A percentile compares a stretch with the other conserved stretches of the same genome.
Conservation (phyloP, 139 green algal genomes). For the Coccomyxa sp. region DNA sequence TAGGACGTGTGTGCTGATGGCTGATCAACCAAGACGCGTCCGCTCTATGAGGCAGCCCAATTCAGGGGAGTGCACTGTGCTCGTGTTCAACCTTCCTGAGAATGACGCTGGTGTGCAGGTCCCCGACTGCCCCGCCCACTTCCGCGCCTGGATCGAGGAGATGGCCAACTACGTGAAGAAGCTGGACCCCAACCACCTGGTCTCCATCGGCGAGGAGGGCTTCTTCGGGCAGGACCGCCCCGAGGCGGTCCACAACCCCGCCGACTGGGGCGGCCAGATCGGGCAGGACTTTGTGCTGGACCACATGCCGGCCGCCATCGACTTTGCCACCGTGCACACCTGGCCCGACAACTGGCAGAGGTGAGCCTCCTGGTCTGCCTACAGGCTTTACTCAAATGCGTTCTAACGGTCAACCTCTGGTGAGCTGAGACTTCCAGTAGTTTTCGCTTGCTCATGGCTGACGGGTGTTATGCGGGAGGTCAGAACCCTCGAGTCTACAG, state of each 20-base stretch:
- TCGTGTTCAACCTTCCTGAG: no score
- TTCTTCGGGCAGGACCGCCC: constrained; percentile 39
- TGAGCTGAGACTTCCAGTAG: no score
- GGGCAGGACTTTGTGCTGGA: constrained; percentile 55
- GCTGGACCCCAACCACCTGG: constrained; percentile 51
- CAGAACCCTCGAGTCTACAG: no score
- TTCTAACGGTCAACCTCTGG: no score
- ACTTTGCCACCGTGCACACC: constrained; percentile 52
- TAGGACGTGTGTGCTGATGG: no score
- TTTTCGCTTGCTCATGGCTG: no score
- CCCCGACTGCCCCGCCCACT: constrained; percentile 9
- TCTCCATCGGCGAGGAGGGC: constrained; percentile 54
- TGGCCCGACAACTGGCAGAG: constrained; percentile 55
- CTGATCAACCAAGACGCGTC: no score
- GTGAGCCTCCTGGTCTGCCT: no score
- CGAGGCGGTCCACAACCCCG: constrained; percentile 21
- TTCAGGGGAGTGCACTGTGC: no score
- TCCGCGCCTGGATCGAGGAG: constrained; percentile 37
- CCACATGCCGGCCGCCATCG: constrained; percentile 35
- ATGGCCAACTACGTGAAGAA: constrained; percentile 37
- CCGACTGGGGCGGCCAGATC: constrained; percentile 29
- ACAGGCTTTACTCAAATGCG: no score
- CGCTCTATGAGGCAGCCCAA: no score
- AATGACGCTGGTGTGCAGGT: constrained; percentile 16
- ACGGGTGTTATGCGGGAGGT: no score